A percentile compares a stretch with the other conserved stretches of the same genome.
These are phyloP conservation scores for Blastomyces gilchristii DNA, from an alignment of 2,329 filamentous ascomycete species.

Conservation along the genomic window DNA sequence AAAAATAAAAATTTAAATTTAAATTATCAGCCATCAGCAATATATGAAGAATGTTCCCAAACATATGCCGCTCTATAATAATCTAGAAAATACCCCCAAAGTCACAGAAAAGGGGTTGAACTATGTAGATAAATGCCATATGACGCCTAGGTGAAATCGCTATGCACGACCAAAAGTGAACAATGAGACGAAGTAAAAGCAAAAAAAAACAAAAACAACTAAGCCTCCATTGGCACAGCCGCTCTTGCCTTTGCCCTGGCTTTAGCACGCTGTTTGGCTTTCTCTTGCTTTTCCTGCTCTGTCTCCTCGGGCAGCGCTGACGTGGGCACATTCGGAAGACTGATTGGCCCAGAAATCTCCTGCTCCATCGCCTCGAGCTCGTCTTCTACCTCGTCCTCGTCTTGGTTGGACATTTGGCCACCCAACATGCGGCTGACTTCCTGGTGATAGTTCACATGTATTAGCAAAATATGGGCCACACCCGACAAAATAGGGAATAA, in stretches of 20 bases:
- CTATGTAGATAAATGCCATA: not conserved
- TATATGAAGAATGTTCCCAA: not conserved
- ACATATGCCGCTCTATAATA: not conserved
- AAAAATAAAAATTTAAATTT: not conserved
- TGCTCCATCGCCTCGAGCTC: constrained; percentile 74
- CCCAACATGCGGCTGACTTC: constrained; percentile 88
- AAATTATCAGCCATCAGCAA: not conserved
- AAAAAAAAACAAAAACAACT: constrained; percentile 10
- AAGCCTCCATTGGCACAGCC: constrained; percentile 19
- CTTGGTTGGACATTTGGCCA: constrained; percentile 79
- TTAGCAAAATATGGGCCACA: not conserved
- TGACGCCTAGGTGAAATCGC: not conserved
- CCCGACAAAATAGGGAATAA: not conserved
- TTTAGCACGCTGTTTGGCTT: constrained; percentile 26
- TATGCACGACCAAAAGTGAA: not conserved
- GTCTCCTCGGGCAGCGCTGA: constrained; percentile 23
- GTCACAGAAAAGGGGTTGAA: not conserved
- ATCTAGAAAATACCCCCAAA: not conserved
- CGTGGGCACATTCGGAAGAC: constrained; percentile 33
- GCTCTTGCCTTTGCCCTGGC: constrained; percentile 26
- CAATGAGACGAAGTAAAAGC: not conserved
- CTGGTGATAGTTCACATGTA: constrained; percentile 35
- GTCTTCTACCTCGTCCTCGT: constrained; percentile 96
- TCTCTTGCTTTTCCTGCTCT: constrained; percentile 23
- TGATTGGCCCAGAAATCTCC: constrained; percentile 40